Conservation (phyloP, 2,329 filamentous ascomycete species). For the Pezicula rhizophila region DNA sequence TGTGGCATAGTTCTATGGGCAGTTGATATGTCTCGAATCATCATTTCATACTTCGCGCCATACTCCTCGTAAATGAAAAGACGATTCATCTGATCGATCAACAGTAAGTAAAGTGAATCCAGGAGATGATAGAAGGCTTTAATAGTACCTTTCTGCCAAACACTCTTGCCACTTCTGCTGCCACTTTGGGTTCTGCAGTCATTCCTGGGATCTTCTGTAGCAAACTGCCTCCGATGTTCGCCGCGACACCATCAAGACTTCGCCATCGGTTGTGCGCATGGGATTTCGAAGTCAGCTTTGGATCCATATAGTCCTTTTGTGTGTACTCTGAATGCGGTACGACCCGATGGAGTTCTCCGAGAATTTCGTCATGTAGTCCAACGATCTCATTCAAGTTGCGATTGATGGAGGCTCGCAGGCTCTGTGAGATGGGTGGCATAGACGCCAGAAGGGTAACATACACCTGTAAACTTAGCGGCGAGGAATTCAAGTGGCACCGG, state of each 20-base stretch:
- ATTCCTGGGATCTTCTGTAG: conserved; percentile 43
- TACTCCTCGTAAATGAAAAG: conserved; percentile 92
- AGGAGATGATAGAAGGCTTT: neutral
- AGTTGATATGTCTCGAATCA: conserved; percentile 70
- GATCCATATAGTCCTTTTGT: conserved; percentile 31
- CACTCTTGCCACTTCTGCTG: conserved; percentile 53
- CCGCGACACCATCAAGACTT: conserved; percentile 32
- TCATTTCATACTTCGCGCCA: conserved; percentile 79
- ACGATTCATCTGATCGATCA: conserved; percentile 56
- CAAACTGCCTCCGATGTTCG: conserved; percentile 30
- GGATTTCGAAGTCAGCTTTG: neutral
- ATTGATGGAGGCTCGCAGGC: conserved; percentile 67
- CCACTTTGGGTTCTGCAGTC: conserved; percentile 52
- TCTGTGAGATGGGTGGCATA: conserved; percentile 57
- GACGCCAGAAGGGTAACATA: conserved; percentile 71
- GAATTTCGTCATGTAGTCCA: conserved; percentile 74
- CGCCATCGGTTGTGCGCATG: conserved; percentile 39
- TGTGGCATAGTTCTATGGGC: conserved; percentile 62
- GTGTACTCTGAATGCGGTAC: conserved; percentile 64
- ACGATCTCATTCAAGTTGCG: conserved; percentile 75
- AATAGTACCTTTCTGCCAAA: conserved; percentile 51
- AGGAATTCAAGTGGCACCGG: conserved; percentile 67
- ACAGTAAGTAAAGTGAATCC: conserved; percentile 1
- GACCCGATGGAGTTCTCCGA: conserved; percentile 64
- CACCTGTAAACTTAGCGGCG: conserved; percentile 47